Evolutionary conservation across 371 early-diverging fungal species (phyloP).

Genomic region (Entomophthora muscae): DNA sequence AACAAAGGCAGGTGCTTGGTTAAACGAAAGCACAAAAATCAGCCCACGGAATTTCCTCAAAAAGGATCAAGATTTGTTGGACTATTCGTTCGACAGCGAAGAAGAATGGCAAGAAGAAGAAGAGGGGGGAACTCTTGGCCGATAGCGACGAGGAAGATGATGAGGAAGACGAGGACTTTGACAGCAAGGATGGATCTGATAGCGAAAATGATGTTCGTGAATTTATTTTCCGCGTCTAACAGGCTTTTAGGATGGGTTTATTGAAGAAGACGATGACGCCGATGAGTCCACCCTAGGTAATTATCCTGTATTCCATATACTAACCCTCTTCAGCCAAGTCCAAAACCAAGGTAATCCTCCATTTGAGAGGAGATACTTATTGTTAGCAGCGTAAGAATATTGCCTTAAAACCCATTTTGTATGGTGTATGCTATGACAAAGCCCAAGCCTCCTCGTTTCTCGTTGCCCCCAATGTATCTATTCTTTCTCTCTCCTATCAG

Average conservation of each 20-base stretch:
- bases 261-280: neutral
- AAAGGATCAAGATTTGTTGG: neutral
- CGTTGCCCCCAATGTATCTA: too few relatives aligned
- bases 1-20: neutral
- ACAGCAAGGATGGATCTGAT: neutral
- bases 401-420: too few relatives aligned
- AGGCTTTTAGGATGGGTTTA: slow-evolving; percentile 3
- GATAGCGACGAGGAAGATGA: neutral
- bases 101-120: slow-evolving; percentile 5
- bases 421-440: too few relatives aligned
- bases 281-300: too few relatives aligned
- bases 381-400: too few relatives aligned
- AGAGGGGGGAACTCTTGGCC: neutral
- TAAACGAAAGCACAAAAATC: neutral
- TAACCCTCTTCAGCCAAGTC: too few relatives aligned
- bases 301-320: too few relatives aligned
- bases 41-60: neutral
- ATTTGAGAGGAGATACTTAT: too few relatives aligned
- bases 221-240: neutral
- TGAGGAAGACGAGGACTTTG: slow-evolving; percentile 3
- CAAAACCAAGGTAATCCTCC: too few relatives aligned
- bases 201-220: neutral
- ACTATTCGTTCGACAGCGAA: neutral
- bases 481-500: too few relatives aligned
- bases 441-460: too few relatives aligned